Evolutionary conservation across 106 monocot genomes (phyloP).

Genomic region (Cymbidium sinense): DNA sequence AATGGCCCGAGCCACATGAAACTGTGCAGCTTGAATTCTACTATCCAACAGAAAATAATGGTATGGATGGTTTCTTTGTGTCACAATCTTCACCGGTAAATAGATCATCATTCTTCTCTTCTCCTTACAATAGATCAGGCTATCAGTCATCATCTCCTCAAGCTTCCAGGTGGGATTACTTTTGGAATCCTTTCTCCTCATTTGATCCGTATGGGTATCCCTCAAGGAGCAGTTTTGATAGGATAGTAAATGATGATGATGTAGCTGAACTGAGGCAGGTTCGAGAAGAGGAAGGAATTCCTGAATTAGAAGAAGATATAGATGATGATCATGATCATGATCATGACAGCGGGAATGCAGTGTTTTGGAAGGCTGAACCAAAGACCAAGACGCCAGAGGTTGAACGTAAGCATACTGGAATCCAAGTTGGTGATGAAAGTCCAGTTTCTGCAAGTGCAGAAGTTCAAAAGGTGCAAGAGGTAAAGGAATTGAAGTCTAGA

Average conservation of each 20-base stretch:
- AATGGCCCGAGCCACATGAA: conserved; percentile 48
- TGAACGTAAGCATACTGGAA: conserved; percentile 5
- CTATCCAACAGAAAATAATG: conserved; percentile 28
- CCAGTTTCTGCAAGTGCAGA: conserved; percentile 5
- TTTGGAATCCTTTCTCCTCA: conserved; percentile 75
- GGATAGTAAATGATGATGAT: conserved; percentile 28
- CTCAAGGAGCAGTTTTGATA: conserved; percentile 19
- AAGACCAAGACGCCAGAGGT: conserved; percentile 7
- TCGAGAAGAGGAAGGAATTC: conserved; percentile 66
- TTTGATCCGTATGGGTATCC: conserved; percentile 33
- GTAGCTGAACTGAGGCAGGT: conserved; percentile 38
- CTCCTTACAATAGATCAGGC: conserved; percentile 25
- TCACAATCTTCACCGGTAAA: conserved; percentile 32
- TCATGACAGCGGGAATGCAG: not conserved
- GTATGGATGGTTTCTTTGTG: conserved; percentile 31
- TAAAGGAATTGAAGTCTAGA: conserved; percentile 28
- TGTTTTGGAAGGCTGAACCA: conserved; percentile 6
- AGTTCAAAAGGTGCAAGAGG: conserved; percentile 16
- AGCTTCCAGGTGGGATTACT: conserved; percentile 54
- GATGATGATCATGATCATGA: conserved; percentile 9
- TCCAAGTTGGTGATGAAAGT: conserved; percentile 6
- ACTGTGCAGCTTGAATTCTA: conserved; percentile 37
- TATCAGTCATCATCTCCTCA: conserved; percentile 52
- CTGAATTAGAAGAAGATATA: conserved; percentile 62
- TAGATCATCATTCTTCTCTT: conserved; percentile 27